Base-by-base conservation (phyloP, 805 yeast genomes). In the Yarrowia osloensis region DNA sequence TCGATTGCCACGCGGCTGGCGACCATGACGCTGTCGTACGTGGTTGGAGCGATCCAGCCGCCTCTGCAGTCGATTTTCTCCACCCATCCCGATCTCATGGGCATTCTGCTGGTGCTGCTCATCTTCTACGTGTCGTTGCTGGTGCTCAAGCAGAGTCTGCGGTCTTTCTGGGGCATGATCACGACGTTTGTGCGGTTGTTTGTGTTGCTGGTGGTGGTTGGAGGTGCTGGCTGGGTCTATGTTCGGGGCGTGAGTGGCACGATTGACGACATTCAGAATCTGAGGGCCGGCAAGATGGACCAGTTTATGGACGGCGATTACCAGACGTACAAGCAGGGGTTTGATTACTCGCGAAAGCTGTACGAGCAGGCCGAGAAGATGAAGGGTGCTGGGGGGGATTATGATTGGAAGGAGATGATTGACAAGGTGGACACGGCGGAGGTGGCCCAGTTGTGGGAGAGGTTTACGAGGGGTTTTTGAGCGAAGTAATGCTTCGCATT, bases 131-230 rank as follows among this genome's bases (percentile, higher is more conserved):
- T 61, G 33, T 61, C 66, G 17, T 19, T 61, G 22, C 31, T 61
- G 42, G 44, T 61, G 31, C 11, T 61, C 26, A 44, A 46, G 12
- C 52, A 44, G 42, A 44, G 44, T 12, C 42, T 61, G 31, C 35
- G 52, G n/a, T 61, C 66, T 8, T 44, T 61, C 33, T 61, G 54
- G 52, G 52, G 54, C 22, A 31, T 61, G 52, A 13, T 61, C 33
- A 44, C 54, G 8, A 39, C 66, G 29, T 69, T 67, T 35, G 65
- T 40, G 37, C 67, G 44, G 40, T 24, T 62, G 47, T 69, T 68
- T 24, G 68, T 71, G 19, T 62, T 61, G 31, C 67, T 67, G 28
- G 70, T 44, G n/a, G 70, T 67, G n/a, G 66, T 40, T 6, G 52
- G 62, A 37, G 52, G 19, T 0, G 44, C 44, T 3, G 66, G 66